Conservation (phyloP, 257 asterid genomes). For the Lavandula angustifolia region DNA sequence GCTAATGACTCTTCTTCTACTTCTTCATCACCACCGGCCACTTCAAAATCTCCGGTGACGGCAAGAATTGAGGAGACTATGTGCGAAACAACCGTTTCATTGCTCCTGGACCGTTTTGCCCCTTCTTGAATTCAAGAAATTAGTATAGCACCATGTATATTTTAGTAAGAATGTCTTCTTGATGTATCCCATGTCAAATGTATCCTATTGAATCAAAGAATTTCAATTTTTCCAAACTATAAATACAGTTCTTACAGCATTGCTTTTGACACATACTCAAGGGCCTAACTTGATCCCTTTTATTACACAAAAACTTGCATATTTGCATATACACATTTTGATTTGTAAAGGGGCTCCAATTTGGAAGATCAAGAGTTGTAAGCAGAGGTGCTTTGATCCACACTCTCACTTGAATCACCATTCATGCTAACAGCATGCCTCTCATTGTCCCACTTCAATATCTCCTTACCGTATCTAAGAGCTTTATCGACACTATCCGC, state of each 20-base stretch:
- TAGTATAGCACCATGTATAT: conserved; percentile 22
- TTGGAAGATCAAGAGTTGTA: conserved; percentile 24
- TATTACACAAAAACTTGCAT: conserved; percentile 27
- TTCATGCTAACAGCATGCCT: conserved; percentile 29
- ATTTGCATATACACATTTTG: conserved; percentile 15
- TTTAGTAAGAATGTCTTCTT: conserved; percentile 23
- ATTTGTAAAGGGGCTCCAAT: neutral
- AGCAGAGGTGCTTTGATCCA: conserved; percentile 61
- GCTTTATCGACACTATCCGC: conserved; percentile 67
- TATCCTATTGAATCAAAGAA: conserved; percentile 32
- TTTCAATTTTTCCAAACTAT: conserved; percentile 10
- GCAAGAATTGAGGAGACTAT: conserved; percentile 38
- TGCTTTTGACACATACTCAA: conserved; percentile 17
- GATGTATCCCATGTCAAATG: neutral
- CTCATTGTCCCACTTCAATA: conserved; percentile 77
- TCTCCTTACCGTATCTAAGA: conserved; percentile 62
- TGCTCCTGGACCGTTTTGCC: conserved; percentile 85
- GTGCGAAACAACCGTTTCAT: conserved; percentile 52
- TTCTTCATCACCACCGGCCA: conserved; percentile 25
- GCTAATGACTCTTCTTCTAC: conserved; percentile 34
- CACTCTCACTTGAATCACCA: conserved; percentile 58
- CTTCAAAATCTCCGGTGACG: conserved; percentile 17
- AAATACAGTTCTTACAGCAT: conserved; percentile 22
- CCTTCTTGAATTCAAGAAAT: conserved; percentile 44
- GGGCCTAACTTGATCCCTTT: conserved; percentile 22